These are phyloP conservation scores for Aspergillus viridinutans DNA, from an alignment of 2,329 filamentous ascomycete species.

Conservation along the genomic window DNA sequence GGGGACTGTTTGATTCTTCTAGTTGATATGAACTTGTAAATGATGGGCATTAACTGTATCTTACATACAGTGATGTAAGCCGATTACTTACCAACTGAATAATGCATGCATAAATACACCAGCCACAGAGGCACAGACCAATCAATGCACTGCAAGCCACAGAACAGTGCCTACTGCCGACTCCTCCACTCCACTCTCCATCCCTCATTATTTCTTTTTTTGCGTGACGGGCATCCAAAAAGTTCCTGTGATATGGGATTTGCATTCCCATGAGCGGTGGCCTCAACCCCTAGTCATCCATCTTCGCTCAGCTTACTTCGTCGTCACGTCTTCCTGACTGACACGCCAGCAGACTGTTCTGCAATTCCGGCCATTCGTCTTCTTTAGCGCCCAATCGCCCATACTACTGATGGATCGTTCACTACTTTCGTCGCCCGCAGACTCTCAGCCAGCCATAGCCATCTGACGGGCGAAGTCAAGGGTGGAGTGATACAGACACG, in stretches of 20 bases:
- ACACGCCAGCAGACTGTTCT: not conserved
- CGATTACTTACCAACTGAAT: not conserved
- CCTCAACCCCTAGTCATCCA: conserved; percentile 15
- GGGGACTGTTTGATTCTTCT: not conserved
- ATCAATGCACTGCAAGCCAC: conserved; percentile 9
- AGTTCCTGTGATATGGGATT: conserved; percentile 20
- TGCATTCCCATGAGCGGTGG: conserved; percentile 19
- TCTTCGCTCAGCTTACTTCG: conserved; percentile 7
- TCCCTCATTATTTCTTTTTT: conserved; percentile 4
- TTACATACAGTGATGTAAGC: conserved; percentile 1
- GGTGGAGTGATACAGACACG: conserved; percentile 43
- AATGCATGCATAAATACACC: not conserved
- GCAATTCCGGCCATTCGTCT: conserved; percentile 9
- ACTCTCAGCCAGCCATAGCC: conserved; percentile 51
- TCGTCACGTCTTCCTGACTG: conserved; percentile 1
- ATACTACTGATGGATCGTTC: conserved; percentile 52
- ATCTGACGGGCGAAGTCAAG: conserved; percentile 55
- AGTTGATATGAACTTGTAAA: conserved; percentile 3
- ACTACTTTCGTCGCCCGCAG: conserved; percentile 44
- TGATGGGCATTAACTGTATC: not conserved
- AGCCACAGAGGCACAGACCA: conserved; percentile 14
- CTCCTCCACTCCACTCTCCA: conserved; percentile 2
- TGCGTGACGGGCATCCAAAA: conserved; percentile 5
- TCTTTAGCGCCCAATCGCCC: conserved; percentile 9
- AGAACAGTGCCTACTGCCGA: not conserved